Base-by-base conservation (phyloP, 1,284 basidiomycete genomes). In the Boletus semigastroideus region DNA sequence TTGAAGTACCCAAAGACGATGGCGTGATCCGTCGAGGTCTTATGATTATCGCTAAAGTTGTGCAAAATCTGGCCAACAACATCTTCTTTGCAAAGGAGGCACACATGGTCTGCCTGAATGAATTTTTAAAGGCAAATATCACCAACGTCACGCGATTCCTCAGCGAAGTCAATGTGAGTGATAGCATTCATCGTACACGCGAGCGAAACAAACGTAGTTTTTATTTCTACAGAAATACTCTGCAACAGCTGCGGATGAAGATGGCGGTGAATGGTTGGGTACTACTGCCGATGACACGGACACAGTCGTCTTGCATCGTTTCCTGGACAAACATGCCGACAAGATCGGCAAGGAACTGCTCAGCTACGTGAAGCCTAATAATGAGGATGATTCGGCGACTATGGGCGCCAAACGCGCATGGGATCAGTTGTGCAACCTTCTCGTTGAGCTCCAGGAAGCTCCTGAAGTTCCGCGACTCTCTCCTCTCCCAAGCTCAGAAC, bases 31-130 rank as follows among this genome's bases (percentile, higher is more conserved):
- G 90, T 27, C 82, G 88, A 46, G 92, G 90, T 4, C 74, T 96
- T 20, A 85, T 92, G 74, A 74, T 91, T 46, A 88, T 96, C 56
- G 90, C 92, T 36, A 95, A 94, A 71, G 87, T 96, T 51, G 87
- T 95, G 44, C 92, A 96, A 70, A 94, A 93, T 64, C 72, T 96
- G 31, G 92, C 92, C 13, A 97, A 96, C 73, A 95, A 96, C 59
- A 89, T 95, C 37, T 83, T 91, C 59, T 95, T 95, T 60, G 91
- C 89, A 28, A 91, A 92, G 66, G 93, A 95, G 64, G 80, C 84
- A 4, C 86, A 92, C 61, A 92, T 94, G 89, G 83, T 84, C 42
- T 78, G 81, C 20, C 69, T 95, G 49, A 95, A 95, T 66, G 76
- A 80, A 13, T 94, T 94, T 71, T 71, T 95, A 44, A 76, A 81